Base-by-base conservation (phyloP, 257 asterid species). In the Mentha longifolia region DNA sequence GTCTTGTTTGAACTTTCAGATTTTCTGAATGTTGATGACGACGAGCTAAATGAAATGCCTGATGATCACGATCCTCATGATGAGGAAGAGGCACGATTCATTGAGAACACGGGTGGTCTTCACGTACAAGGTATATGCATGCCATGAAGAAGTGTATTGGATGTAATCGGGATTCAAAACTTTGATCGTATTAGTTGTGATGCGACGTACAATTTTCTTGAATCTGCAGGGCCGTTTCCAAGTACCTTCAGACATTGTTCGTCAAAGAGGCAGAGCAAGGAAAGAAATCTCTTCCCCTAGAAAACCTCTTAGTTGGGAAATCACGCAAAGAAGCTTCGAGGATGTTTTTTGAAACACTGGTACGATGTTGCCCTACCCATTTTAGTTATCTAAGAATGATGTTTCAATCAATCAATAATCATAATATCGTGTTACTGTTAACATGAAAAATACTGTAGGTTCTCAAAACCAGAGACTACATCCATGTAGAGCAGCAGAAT, bases 71-170 rank as follows among this genome's bases (percentile, higher is more conserved):
- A 56, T 74, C 68, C 77, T 22, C 87, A 88, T 16, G 85, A 85
- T 65, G 83, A 84, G 67, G 91, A 84, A 65, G 96, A 88, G 70
- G 54, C 85, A 5, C 86, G 74, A 65, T 73, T 84, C 55, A 76
- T 85, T 17, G 98, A 89, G 73, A 94, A 89, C 83, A 92, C 90
- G n/a, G 97, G 62, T 94, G 99, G 98, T 94, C 99, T 70, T 89
- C 99, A 17, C 97, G 98, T 68, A 94, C 99, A 19, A 91, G 99
- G 99, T 94, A 77, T 77, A 35, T 3, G 31, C 3, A 28, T 52
- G 1, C 55, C 59, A 45, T 37, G 65, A 12, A 31, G 19, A 5
- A 68, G 9, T n/a, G 22, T 60, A 37, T 37, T 61, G 67, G 19
- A 37, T 50, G 17, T 54, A 19, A 11, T 35, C 47, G 15, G 37